A percentile compares a stretch with the other conserved stretches of the same genome.
phyloP scores from a whole-genome alignment of 257 asterid genomes.

The Striga asiatica region DNA sequence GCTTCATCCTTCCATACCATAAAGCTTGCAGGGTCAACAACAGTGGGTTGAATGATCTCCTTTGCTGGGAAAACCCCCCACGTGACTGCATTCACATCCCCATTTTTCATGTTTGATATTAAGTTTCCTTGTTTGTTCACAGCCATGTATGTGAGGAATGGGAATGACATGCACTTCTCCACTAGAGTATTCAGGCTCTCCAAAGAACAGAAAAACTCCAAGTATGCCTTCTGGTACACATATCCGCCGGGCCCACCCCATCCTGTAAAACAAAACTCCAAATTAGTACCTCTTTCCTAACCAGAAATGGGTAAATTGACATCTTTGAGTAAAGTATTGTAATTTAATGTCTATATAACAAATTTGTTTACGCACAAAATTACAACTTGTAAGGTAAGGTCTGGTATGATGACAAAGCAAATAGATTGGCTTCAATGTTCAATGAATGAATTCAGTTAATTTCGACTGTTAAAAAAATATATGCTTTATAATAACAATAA shows the following conservation, averaged over 20 bases:
- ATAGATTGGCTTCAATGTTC: no score
- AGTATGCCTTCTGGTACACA: conserved; percentile 87
- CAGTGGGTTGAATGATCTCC: conserved; percentile 88
- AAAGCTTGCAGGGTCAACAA: conserved; percentile 85
- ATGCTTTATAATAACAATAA: neutral
- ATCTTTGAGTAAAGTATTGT: neutral
- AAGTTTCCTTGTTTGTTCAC: conserved; percentile 61
- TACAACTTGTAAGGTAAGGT: no score
- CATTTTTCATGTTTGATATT: conserved; percentile 46
- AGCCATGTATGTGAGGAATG: conserved; percentile 76
- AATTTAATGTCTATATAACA: no score
- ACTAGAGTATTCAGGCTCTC: conserved; percentile 52
- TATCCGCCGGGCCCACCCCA: conserved; percentile 98
- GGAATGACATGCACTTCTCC: conserved; percentile 47
- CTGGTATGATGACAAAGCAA: no score
- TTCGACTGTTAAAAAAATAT: no score
- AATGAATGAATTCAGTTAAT: no score
- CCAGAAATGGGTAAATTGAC: neutral
- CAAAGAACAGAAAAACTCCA: conserved; percentile 72
- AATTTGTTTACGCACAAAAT: no score
- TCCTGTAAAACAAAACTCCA: conserved; percentile 37
- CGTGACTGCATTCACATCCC: conserved; percentile 72
- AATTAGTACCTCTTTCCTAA: neutral
- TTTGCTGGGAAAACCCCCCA: conserved; percentile 96
- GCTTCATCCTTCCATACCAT: conserved; percentile 95